A percentile compares a stretch with the other conserved stretches of the same genome.
phyloP scores from a whole-genome alignment of 192 early-diverging fungal genomes.

The Gonapodya prolifera region DNA sequence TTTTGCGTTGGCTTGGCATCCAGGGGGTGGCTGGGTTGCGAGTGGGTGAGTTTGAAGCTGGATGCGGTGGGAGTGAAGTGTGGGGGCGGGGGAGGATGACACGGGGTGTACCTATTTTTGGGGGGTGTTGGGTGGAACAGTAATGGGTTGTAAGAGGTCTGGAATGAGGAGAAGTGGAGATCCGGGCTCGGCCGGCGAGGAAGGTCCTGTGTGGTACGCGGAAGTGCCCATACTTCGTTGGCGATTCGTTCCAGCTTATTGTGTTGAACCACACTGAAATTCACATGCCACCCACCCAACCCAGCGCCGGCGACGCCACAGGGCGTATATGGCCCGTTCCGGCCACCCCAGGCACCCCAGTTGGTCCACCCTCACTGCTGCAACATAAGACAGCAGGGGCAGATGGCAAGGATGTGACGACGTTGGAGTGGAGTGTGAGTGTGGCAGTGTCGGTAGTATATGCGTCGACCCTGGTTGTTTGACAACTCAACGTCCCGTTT shows the following conservation, averaged over 20 bases:
- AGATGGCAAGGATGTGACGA: slow-evolving; percentile 61
- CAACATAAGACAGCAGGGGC: slow-evolving; percentile 30
- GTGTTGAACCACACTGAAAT: no score
- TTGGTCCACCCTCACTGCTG: slow-evolving; percentile 34
- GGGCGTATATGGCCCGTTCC: slow-evolving; percentile 78
- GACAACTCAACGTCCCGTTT: slow-evolving; percentile 3
- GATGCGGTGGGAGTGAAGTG: no score
- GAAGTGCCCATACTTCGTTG: no score
- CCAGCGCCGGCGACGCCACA: slow-evolving; percentile 69
- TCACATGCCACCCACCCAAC: no score
- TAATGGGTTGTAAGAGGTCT: no score
- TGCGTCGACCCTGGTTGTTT: neutral
- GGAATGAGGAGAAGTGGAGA: no score
- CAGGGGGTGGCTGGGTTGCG: neutral
- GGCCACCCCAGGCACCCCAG: slow-evolving; percentile 19
- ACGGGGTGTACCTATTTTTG: no score
- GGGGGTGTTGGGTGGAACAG: no score
- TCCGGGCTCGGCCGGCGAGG: no score
- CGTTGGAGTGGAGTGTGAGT: slow-evolving; percentile 75
- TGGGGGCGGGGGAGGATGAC: no score
- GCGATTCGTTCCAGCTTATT: no score
- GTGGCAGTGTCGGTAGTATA: neutral
- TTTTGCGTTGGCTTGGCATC: neutral
- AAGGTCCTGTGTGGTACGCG: no score
- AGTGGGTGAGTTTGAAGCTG: neutral